Evolutionary conservation across 352 stramenopile species (phyloP).

Genomic region (Ophiocytium majus): DNA sequence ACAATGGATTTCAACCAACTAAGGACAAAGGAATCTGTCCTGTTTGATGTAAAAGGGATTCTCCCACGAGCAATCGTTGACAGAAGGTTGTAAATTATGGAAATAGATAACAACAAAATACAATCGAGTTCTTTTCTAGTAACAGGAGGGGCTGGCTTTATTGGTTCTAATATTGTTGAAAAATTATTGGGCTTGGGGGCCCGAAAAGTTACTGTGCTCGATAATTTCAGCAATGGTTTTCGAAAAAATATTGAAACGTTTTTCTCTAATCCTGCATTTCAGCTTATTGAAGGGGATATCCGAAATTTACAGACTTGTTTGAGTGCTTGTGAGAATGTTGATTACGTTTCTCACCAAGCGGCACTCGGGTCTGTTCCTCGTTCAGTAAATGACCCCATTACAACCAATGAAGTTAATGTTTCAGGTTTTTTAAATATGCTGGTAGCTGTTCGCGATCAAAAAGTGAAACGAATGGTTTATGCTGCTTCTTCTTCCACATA

Average conservation of each 20-base stretch:
- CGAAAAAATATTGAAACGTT: background rate
- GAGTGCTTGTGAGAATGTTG: background rate
- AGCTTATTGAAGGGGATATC: constrained; percentile 11
- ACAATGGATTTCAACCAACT: no score
- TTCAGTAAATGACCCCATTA: background rate
- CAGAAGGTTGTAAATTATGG: no score
- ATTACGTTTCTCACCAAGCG: constrained; percentile 10
- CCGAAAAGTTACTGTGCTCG: no score
- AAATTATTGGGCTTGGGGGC: no score
- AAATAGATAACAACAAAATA: no score
- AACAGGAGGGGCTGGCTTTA: no score
- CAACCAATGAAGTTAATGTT: background rate
- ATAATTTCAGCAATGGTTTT: background rate
- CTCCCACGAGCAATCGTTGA: no score
- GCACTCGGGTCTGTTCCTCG: background rate
- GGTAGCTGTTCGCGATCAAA: background rate
- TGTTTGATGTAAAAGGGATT: no score
- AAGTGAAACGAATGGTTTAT: constrained; percentile 10
- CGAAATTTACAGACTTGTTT: background rate
- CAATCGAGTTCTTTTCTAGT: no score
- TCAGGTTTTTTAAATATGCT: constrained; percentile 14
- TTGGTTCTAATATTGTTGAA: no score
- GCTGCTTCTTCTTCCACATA: background rate
- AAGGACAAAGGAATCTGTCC: no score
- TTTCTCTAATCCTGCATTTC: background rate